Evolutionary conservation across 768 basidiomycete genomes (phyloP), one percentile per base, ranked within the genome.

Genomic region (Cystofilobasidium bisporidii): DNA sequence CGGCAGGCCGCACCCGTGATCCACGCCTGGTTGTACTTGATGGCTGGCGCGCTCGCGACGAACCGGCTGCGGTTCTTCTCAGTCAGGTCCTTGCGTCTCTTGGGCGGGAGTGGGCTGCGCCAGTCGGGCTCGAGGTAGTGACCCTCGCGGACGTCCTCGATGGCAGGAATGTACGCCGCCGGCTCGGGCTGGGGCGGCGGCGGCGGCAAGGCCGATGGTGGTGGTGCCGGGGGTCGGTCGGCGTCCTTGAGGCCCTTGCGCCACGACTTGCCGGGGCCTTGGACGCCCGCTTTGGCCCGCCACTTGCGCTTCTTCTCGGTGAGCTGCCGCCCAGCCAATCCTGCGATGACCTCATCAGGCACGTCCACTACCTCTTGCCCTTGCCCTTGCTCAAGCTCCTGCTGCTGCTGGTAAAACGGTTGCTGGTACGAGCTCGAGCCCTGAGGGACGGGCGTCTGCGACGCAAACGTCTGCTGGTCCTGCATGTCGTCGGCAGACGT

Each of bases 251-350:
- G 22, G 33, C 60, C 60, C 45, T 61, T 40, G 30, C 60, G 20
- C 45, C 60, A 61, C 60, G 40, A 43, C 60, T 61, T 61, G n/a
- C 60, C 60, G 8, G 60, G 60, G 9, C 60, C 60, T 17, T 41
- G 60, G 10, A 61, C 60, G 30, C 60, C 60, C 30, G 33, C n/a
- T 24, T 61, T 41, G n/a, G 40, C 45, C 40, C 60, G n/a, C 60
- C 60, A 61, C 26, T 47, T 61, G 28, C 60, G 40, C 60, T 61
- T 61, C 38, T 61, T 61, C 24, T 61, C 60, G 4, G 45, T 47
- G n/a, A 61, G 38, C 26, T 41, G 40, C 45, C 60, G 40, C 9
- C 60, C 60, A 24, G 33, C 20, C 5, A 61, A n/a, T 10, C 60
- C 60, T 20, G 40, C 60, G n/a, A 32, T 61, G 24, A 61, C n/a